Evolutionary conservation across 2,329 filamentous ascomycete species (phyloP).

Genomic region (Neophaeococcomyces mojaviensis): DNA sequence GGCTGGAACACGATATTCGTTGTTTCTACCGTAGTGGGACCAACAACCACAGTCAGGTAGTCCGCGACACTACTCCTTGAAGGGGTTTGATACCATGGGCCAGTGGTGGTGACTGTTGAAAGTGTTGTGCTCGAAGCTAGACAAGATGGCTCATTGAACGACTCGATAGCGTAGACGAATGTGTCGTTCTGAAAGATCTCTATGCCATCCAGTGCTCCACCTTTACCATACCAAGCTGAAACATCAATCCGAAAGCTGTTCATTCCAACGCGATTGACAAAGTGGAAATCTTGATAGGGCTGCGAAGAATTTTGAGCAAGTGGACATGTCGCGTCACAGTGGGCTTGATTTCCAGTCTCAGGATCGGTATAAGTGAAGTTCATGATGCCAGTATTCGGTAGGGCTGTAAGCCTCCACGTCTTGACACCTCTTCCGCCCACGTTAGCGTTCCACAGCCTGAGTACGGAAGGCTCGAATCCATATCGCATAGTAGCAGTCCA

Average conservation of each 20-base stretch:
- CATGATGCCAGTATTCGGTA: conserved; percentile 87
- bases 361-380: conserved; percentile 88
- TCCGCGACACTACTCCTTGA: conserved; percentile 63
- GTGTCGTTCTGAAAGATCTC: conserved; percentile 79
- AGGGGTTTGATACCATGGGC: conserved; percentile 62
- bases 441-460: conserved; percentile 83
- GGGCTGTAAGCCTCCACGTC: conserved; percentile 76
- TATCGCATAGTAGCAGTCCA: conserved; percentile 81
- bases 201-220: conserved; percentile 77
- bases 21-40: conserved; percentile 49
- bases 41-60: conserved; percentile 65
- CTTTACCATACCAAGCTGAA: conserved; percentile 75
- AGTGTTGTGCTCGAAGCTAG: conserved; percentile 51
- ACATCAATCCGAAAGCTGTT: conserved; percentile 77
- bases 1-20: conserved; percentile 68
- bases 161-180: conserved; percentile 72
- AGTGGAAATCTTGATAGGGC: conserved; percentile 79
- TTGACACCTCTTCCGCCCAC: conserved; percentile 77
- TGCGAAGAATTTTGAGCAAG: conserved; percentile 62
- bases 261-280: conserved; percentile 85
- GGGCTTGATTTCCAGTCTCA: conserved; percentile 55
- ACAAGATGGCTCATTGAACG: conserved; percentile 84
- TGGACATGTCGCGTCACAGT: conserved; percentile 79
- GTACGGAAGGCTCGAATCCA: conserved; percentile 75
- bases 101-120: conserved; percentile 62